Conservation (phyloP, 805 yeast genomes). For the Scheffersomyces spartinae region DNA sequence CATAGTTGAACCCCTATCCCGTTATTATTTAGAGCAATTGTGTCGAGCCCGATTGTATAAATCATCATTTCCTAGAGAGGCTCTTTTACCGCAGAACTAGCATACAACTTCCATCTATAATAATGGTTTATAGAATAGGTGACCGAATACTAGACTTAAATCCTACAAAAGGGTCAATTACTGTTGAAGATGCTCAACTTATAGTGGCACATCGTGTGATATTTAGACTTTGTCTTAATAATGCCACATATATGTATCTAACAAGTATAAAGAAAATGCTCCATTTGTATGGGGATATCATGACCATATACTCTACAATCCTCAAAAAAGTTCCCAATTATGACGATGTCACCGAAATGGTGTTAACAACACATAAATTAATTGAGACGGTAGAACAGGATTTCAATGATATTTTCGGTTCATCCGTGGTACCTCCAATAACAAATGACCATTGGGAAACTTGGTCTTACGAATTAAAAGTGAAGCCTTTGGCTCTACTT, state of each 20-base stretch:
- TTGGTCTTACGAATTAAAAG: constrained; percentile 12
- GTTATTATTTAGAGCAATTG: too few species aligned
- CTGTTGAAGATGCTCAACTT: constrained; percentile 14
- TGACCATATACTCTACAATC: constrained; percentile 29
- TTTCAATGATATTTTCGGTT: constrained; percentile 19
- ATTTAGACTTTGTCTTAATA: constrained; percentile 23
- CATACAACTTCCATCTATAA: too few species aligned
- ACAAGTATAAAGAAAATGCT: constrained; percentile 19
- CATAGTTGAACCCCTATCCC: too few species aligned
- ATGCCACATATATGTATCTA: constrained; percentile 14
- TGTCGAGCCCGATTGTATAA: too few species aligned
- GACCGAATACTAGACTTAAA: constrained; percentile 17
- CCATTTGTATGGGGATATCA: constrained; percentile 24
- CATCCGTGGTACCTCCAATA: too few species aligned
- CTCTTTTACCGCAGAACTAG: too few species aligned
- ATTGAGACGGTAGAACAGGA: constrained; percentile 19
- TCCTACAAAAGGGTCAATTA: constrained; percentile 12
- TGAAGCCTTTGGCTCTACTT: constrained; percentile 11
- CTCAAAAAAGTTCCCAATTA: constrained; percentile 27
- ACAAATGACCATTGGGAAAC: too few species aligned
- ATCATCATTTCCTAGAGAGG: too few species aligned
- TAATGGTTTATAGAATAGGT: constrained; percentile 31
- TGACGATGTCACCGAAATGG: constrained; percentile 27
- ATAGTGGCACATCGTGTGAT: constrained; percentile 16
- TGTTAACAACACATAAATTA: constrained; percentile 10